phyloP scores from a whole-genome alignment of 2,329 filamentous ascomycete genomes.

The Fusarium ramigenum region DNA sequence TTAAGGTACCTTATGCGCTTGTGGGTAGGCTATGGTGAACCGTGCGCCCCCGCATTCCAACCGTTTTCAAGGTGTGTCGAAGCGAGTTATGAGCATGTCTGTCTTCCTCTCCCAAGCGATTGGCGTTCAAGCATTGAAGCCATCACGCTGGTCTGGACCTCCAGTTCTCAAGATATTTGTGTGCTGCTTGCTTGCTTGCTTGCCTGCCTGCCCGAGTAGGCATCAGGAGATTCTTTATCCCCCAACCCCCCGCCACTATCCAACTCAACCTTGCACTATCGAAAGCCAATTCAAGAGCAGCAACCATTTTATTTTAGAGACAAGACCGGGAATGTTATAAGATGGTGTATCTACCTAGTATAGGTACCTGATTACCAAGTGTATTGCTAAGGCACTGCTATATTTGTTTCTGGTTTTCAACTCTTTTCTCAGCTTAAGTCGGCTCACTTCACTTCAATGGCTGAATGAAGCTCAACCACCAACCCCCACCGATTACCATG shows the following conservation, averaged over 20 bases:
- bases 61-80: slow-evolving; percentile 16
- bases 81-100: not conserved
- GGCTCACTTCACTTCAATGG: not conserved
- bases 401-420: not conserved
- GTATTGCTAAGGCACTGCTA: not conserved
- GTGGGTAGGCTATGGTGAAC: slow-evolving; percentile 7
- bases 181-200: not conserved
- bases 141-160: no score
- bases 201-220: not conserved
- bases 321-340: not conserved
- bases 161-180: not conserved
- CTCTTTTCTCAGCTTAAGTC: not conserved
- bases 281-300: not conserved
- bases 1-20: not conserved
- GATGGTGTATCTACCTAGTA: not conserved
- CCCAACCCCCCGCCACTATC: not conserved
- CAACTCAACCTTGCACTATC: slow-evolving; percentile 1
- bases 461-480: not conserved
- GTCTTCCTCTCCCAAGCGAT: not conserved
- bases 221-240: not conserved
- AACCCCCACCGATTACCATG: not conserved
- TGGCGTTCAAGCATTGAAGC: no score
- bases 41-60: slow-evolving; percentile 38
- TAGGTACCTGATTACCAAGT: not conserved
- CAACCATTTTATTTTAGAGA: not conserved